Conservation (phyloP, 768 basidiomycete species). For the Udeniomyces megalosporus region DNA sequence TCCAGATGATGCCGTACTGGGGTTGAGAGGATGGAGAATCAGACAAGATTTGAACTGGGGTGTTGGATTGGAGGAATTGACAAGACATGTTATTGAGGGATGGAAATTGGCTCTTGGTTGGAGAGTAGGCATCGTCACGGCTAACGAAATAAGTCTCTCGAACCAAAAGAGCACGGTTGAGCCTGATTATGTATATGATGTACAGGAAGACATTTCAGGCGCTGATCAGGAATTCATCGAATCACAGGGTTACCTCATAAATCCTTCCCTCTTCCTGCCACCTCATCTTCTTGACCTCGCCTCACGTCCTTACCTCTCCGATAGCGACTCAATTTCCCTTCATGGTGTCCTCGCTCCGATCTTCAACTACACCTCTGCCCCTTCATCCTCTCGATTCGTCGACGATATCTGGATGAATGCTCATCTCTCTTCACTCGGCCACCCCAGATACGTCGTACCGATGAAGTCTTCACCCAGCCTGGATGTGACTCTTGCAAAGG, state of each 20-base stretch:
- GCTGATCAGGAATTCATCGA: not conserved
- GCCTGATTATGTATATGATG: too few species aligned
- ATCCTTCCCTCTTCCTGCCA: not conserved
- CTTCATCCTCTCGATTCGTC: not conserved
- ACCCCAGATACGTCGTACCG: not conserved
- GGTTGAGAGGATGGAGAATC: conserved; percentile 14
- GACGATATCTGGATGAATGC: not conserved
- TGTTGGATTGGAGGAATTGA: not conserved
- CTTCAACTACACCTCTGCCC: not conserved
- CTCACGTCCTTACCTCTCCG: too few species aligned
- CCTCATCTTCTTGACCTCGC: not conserved
- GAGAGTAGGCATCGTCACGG: conserved; percentile 10
- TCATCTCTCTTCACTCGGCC: not conserved
- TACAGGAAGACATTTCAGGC: not conserved
- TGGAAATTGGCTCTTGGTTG: conserved; percentile 1
- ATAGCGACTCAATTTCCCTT: not conserved
- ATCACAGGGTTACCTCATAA: not conserved
- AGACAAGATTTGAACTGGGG: conserved; percentile 9
- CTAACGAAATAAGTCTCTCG: conserved; percentile 17
- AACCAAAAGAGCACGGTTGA: not conserved
- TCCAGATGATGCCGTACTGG: not conserved
- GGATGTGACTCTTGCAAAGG: too few species aligned
- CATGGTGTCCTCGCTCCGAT: not conserved
- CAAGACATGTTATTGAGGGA: conserved; percentile 11
- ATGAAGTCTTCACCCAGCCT: too few species aligned